Conservation (phyloP, 164 flowering plant genomes). For the Berberis vulgaris region DNA sequence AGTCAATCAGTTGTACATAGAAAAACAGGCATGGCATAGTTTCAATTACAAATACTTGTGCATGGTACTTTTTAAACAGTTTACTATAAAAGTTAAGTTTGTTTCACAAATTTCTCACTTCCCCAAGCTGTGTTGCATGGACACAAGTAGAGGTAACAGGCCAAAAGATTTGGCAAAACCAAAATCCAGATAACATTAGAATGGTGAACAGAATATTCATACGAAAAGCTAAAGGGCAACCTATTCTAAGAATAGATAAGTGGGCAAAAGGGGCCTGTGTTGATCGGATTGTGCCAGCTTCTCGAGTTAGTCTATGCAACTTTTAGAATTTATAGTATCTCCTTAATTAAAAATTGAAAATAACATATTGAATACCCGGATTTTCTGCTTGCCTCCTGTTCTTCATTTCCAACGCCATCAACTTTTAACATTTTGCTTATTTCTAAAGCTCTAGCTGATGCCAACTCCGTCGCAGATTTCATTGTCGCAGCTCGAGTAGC, state of each 20-base stretch:
- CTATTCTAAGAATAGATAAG: too few species aligned
- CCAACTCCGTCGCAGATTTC: conserved; percentile 93
- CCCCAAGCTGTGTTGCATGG: too few species aligned
- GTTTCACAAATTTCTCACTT: too few species aligned
- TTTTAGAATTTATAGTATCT: neutral
- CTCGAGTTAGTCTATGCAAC: too few species aligned
- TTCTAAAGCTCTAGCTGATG: conserved; percentile 96
- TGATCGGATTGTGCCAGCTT: too few species aligned
- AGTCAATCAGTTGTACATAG: neutral
- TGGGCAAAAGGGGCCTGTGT: too few species aligned
- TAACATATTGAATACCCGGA: conserved; percentile 41
- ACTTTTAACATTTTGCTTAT: conserved; percentile 79
- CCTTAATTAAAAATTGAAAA: neutral
- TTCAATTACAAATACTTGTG: neutral
- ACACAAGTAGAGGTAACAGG: too few species aligned
- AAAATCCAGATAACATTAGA: too few species aligned
- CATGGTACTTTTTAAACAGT: neutral
- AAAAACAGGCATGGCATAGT: neutral
- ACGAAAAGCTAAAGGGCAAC: too few species aligned
- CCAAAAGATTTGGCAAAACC: too few species aligned
- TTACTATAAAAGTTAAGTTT: too few species aligned
- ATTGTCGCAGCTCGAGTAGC: conserved; percentile 89
- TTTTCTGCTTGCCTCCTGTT: conserved; percentile 36
- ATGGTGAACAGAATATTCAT: too few species aligned
- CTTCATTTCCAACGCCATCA: conserved; percentile 59